Evolutionary conservation across 345 rosid species (phyloP).

Genomic region (Cardiospermum halicacabum): DNA sequence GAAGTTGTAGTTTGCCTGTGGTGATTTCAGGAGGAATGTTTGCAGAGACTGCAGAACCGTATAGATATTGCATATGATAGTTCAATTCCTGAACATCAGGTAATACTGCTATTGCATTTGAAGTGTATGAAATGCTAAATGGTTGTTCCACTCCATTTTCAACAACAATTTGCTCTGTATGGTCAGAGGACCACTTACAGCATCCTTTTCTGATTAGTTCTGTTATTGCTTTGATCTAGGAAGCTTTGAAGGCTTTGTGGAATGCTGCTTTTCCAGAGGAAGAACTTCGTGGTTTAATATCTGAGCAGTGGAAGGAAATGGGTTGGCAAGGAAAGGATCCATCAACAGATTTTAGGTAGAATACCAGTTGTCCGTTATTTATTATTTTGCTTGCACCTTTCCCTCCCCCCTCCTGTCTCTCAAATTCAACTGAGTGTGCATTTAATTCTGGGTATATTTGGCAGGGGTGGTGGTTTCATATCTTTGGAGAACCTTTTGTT

Average conservation of each 20-base stretch:
- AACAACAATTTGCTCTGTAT: neutral
- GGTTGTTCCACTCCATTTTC: neutral
- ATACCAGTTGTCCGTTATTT: constrained; percentile 1
- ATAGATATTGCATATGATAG: constrained; percentile 91
- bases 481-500: constrained; percentile 93
- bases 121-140: neutral
- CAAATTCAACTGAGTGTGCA: neutral
- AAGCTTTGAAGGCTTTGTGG: constrained; percentile 85
- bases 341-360: constrained; percentile 95
- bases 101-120: constrained; percentile 13
- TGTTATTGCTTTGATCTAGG: constrained; percentile 44
- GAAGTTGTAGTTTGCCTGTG: constrained; percentile 7
- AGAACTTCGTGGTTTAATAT: constrained; percentile 75
- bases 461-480: constrained; percentile 99
- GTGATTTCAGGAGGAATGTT: constrained; percentile 74
- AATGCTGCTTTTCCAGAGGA: constrained; percentile 87
- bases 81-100: constrained; percentile 79
- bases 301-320: constrained; percentile 99
- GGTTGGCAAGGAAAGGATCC: constrained; percentile 99
- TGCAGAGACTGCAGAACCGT: constrained; percentile 78
- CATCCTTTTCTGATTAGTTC: constrained; percentile 3
- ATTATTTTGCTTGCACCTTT: neutral
- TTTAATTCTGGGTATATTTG: constrained; percentile 22
- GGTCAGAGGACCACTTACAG: neutral
- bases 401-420: constrained; percentile 1